phyloP scores from a whole-genome alignment of 768 basidiomycete species.

The Termitomyces sp. region DNA sequence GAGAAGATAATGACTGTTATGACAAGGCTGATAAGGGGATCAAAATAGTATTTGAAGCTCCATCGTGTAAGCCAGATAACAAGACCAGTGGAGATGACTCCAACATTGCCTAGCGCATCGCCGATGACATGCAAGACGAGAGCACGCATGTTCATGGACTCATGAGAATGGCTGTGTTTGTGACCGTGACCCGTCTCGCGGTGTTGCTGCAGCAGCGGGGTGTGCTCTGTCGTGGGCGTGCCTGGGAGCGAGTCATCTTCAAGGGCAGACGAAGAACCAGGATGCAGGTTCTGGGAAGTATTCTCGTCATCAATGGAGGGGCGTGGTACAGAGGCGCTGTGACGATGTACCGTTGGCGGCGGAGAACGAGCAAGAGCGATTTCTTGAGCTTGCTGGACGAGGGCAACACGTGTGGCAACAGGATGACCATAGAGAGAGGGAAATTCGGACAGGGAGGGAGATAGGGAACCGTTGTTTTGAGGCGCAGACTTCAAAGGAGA shows the following conservation, averaged over 20 bases:
- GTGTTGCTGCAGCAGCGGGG: conserved; percentile 34
- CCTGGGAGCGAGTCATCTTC: conserved; percentile 5
- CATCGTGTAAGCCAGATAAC: conserved; percentile 90
- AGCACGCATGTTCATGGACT: conserved; percentile 98
- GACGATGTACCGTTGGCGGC: conserved; percentile 29
- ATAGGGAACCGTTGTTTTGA: conserved; percentile 23
- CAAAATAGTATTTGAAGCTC: conserved; percentile 86
- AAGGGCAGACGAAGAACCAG: neutral
- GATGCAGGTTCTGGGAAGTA: neutral
- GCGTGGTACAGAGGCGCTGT: conserved; percentile 20
- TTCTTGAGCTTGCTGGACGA: conserved; percentile 83
- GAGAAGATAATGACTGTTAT: conserved; percentile 98
- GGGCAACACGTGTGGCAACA: conserved; percentile 64
- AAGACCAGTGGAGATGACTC: conserved; percentile 93
- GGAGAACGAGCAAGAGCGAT: conserved; percentile 58
- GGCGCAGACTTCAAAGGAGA: conserved; percentile 26
- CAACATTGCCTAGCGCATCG: conserved; percentile 96
- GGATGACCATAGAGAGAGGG: conserved; percentile 74
- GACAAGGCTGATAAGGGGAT: conserved; percentile 88
- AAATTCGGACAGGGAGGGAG: conserved; percentile 29
- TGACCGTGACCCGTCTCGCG: conserved; percentile 15
- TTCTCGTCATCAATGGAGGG: conserved; percentile 14
- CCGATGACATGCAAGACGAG: conserved; percentile 92
- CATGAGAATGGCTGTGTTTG: conserved; percentile 41
- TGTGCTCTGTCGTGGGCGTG: conserved; percentile 31